A percentile compares a stretch with the other conserved stretches of the same genome.
Conservation (phyloP, 2,329 filamentous ascomycete species). For the Ophiostoma tasmaniense region DNA sequence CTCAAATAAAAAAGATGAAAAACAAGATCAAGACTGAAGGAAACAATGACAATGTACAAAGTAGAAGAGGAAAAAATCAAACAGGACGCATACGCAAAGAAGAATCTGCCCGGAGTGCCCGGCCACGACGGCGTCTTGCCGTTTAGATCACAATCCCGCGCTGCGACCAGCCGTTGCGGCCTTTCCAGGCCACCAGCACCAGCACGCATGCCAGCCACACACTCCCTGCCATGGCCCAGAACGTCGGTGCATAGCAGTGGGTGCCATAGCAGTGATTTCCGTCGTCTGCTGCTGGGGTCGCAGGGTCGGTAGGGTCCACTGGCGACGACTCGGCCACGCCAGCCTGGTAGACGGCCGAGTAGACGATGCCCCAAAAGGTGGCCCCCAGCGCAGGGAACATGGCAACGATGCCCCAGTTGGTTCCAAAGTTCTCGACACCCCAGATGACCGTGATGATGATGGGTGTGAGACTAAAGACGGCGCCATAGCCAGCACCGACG, state of each 20-base stretch:
- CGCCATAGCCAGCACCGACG: conserved; percentile 86
- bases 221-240: conserved; percentile 77
- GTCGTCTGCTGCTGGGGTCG: conserved; percentile 30
- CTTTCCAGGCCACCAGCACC: conserved; percentile 75
- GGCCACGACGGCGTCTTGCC: not conserved
- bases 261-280: conserved; percentile 69
- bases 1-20: not conserved
- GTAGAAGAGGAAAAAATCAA: not conserved
- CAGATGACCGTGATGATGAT: conserved; percentile 95
- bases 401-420: conserved; percentile 93
- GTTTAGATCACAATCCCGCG: conserved; percentile 60
- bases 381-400: conserved; percentile 85
- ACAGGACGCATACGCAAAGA: not conserved
- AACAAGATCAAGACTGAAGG: too few relatives aligned
- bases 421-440: conserved; percentile 97
- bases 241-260: conserved; percentile 70
- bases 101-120: not conserved
- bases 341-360: conserved; percentile 69
- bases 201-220: conserved; percentile 68
- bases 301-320: conserved; percentile 22
- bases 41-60: not conserved
- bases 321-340: conserved; percentile 38
- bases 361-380: conserved; percentile 84
- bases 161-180: conserved; percentile 63
- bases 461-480: conserved; percentile 79